Conservation (phyloP, 2,329 filamentous ascomycete species). For the Diplocarpon mali region DNA sequence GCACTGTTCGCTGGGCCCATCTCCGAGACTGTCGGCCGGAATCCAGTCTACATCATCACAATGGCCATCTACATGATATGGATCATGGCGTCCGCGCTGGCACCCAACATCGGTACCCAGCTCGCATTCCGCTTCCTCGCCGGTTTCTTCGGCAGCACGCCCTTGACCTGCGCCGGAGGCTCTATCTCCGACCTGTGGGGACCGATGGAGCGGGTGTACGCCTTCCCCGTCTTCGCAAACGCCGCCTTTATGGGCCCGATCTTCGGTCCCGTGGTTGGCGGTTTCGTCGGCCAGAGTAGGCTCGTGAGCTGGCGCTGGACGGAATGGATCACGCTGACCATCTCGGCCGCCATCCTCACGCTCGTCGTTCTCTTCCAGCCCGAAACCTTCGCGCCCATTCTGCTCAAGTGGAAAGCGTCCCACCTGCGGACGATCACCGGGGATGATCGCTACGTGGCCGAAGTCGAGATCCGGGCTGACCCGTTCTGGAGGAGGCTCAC, state of each 20-base stretch:
- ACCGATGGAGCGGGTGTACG: constrained; percentile 22
- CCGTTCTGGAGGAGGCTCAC: constrained; percentile 14
- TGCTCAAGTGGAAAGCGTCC: constrained; percentile 13
- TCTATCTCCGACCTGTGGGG: constrained; percentile 31
- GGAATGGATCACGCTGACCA: constrained; percentile 16
- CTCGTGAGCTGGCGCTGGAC: constrained; percentile 13
- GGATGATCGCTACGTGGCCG: constrained; percentile 11
- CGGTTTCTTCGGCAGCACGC: constrained; percentile 13
- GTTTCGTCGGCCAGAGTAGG: constrained; percentile 6
- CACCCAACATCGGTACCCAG: constrained; percentile 12
- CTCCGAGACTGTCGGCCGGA: constrained; percentile 32
- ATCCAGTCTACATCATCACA: constrained; percentile 31
- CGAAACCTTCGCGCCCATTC: constrained; percentile 13
- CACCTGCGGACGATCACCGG: constrained; percentile 14
- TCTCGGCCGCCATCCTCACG: constrained; percentile 7
- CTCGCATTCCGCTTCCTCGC: constrained; percentile 15
- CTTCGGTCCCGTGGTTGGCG: constrained; percentile 11
- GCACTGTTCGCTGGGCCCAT: constrained; percentile 30
- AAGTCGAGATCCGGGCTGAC: constrained; percentile 15
- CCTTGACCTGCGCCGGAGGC: constrained; percentile 7
- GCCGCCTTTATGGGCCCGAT: constrained; percentile 18
- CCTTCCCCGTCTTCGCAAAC: constrained; percentile 23
- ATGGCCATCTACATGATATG: constrained; percentile 34
- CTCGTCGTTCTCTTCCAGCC: constrained; percentile 12
- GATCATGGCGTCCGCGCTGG: constrained; percentile 33